Evolutionary conservation across 176 grass and related monocot genomes (phyloP).

Genomic region (Phyllostachys edulis): DNA sequence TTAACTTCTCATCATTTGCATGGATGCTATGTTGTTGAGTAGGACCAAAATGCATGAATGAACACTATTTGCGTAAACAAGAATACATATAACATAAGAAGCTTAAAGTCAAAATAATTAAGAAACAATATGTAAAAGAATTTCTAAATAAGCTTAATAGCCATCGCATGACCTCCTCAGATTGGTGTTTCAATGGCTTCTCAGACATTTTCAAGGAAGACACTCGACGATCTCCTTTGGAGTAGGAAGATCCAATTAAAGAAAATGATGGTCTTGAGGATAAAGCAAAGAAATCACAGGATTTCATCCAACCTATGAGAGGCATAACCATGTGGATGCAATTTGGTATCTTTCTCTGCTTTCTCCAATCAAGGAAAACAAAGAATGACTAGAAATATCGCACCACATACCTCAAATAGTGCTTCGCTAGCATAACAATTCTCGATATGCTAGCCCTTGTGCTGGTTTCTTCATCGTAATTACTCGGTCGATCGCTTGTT

Average conservation of each 20-base stretch:
- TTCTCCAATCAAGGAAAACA: constrained; percentile 33
- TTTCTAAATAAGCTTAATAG: constrained; percentile 6
- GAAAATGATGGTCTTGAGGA: constrained; percentile 86
- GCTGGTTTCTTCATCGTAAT: constrained; percentile 77
- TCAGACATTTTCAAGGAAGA: constrained; percentile 77
- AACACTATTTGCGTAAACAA: neutral
- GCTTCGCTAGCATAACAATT: constrained; percentile 98
- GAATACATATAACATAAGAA: neutral
- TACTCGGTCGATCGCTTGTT: constrained; percentile 49
- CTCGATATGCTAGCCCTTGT: constrained; percentile 90
- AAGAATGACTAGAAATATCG: constrained; percentile 13
- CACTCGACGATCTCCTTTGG: constrained; percentile 83
- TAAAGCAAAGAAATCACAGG: no score
- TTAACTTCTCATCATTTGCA: neutral
- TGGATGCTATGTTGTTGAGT: neutral
- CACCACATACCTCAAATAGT: constrained; percentile 78
- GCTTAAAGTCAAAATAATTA: neutral
- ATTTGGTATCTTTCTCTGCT: constrained; percentile 6
- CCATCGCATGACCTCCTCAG: constrained; percentile 75
- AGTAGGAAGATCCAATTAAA: constrained; percentile 91
- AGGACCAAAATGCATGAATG: neutral
- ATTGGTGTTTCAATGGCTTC: constrained; percentile 61
- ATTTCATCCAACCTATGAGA: constrained; percentile 98
- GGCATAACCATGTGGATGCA: constrained; percentile 16
- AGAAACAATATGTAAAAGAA: neutral